A percentile compares a stretch with the other conserved stretches of the same genome.
Conservation (phyloP, 2,329 filamentous ascomycete species). For the Curvularia spicifera region DNA sequence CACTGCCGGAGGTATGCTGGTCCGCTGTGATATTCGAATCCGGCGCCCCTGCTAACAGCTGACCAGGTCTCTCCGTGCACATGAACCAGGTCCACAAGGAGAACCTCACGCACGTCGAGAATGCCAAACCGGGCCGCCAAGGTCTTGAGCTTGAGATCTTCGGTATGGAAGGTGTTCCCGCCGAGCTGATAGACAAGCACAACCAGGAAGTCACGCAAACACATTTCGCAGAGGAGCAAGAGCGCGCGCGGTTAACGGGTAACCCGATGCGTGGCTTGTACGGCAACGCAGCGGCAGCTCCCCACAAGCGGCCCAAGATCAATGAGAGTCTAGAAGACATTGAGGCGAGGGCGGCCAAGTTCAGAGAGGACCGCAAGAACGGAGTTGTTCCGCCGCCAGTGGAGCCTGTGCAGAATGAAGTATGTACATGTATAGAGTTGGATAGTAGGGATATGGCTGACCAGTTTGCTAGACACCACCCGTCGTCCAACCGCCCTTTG, state of each 20-base stretch:
- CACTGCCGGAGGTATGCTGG: slow-evolving; percentile 81
- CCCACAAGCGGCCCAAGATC: slow-evolving; percentile 69
- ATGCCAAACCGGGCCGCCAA: slow-evolving; percentile 85
- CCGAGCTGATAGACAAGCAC: slow-evolving; percentile 81
- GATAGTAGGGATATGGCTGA: slow-evolving; percentile 16
- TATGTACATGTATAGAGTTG: slow-evolving; percentile 6
- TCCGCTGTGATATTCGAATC: not conserved
- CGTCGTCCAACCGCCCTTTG: slow-evolving; percentile 28
- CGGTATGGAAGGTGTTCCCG: slow-evolving; percentile 95
- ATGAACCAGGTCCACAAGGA: slow-evolving; percentile 99
- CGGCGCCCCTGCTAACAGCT: slow-evolving; percentile 16
- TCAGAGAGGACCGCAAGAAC: slow-evolving; percentile 48
- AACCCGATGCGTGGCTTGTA: slow-evolving; percentile 70
- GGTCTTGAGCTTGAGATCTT: slow-evolving; percentile 94
- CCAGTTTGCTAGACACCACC: slow-evolving; percentile 28
- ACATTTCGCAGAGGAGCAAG: slow-evolving; percentile 84
- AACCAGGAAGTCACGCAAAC: slow-evolving; percentile 84
- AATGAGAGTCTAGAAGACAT: slow-evolving; percentile 76
- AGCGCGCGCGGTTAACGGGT: slow-evolving; percentile 80
- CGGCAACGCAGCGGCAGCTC: slow-evolving; percentile 47
- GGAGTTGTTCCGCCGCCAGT: slow-evolving; percentile 45
- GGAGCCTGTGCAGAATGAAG: slow-evolving; percentile 39
- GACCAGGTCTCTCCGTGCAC: slow-evolving; percentile 85
- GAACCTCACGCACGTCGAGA: slow-evolving; percentile 83
- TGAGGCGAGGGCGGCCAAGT: slow-evolving; percentile 74